A percentile compares a stretch with the other conserved stretches of the same genome.
Conservation (phyloP, 2,329 filamentous ascomycete genomes). For the Penicillium sp. region DNA sequence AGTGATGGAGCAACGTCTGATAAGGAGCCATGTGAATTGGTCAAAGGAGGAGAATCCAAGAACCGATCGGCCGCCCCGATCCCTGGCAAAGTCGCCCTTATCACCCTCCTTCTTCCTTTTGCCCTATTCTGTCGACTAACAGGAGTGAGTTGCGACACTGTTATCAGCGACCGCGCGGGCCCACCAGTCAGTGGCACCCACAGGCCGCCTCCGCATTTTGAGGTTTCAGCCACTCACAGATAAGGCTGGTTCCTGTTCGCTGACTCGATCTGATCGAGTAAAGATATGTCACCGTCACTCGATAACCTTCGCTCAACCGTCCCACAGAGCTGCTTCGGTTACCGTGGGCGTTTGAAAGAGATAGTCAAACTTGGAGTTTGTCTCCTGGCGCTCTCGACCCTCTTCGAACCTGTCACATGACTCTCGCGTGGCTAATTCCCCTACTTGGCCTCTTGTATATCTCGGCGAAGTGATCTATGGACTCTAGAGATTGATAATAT, state of each 20-base stretch:
- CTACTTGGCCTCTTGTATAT: not conserved
- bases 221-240: conserved; percentile 17
- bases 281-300: conserved; percentile 25
- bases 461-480: not conserved
- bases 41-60: conserved; percentile 12
- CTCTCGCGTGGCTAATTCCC: not conserved
- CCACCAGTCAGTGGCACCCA: conserved; percentile 18
- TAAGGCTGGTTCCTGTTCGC: conserved; percentile 2
- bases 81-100: conserved; percentile 5
- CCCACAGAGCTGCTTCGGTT: conserved; percentile 17
- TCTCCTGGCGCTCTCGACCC: not conserved
- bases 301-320: not conserved
- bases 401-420: not conserved
- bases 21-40: conserved; percentile 18
- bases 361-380: not conserved
- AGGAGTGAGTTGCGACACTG: conserved; percentile 10
- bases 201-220: conserved; percentile 27
- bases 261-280: conserved; percentile 46
- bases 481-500: not conserved
- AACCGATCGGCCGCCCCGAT: conserved; percentile 12
- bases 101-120: conserved; percentile 22
- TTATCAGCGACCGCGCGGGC: conserved; percentile 29
- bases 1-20: conserved; percentile 8
- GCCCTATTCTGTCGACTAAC: conserved; percentile 30
- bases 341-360: no score